Percentiles rank a stretch among this genome's conserved stretches.
phyloP scores from a whole-genome alignment of 106 monocot species.

The Chionographis japonica region DNA sequence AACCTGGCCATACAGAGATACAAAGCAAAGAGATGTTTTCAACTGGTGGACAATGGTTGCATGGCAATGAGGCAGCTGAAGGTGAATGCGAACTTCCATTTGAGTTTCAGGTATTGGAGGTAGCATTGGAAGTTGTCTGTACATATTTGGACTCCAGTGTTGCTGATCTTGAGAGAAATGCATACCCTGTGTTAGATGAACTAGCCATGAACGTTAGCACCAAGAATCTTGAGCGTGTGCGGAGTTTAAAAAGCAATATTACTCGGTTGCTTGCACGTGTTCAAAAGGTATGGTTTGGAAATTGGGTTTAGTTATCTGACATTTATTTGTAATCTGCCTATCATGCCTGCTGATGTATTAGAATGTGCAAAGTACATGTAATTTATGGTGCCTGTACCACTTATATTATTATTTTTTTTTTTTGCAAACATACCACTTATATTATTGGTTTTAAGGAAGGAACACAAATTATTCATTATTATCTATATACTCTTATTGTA shows the following conservation, averaged over 20 bases:
- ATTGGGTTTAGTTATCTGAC: background rate
- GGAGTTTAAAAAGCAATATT: conserved; percentile 76
- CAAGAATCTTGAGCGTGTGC: conserved; percentile 81
- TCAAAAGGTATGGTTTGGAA: conserved; percentile 59
- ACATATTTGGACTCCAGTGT: conserved; percentile 65
- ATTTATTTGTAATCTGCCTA: too few species aligned
- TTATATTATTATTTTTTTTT: too few species aligned
- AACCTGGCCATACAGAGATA: conserved; percentile 7
- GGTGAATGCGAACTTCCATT: conserved; percentile 71
- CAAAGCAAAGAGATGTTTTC: conserved; percentile 11
- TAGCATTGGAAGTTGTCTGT: conserved; percentile 80
- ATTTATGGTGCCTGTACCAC: too few species aligned
- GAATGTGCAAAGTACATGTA: too few species aligned
- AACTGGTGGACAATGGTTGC: conserved; percentile 12
- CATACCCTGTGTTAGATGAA: conserved; percentile 82
- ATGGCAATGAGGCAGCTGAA: conserved; percentile 27
- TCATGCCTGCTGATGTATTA: too few species aligned
- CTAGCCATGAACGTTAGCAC: conserved; percentile 79
- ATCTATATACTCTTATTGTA: too few species aligned
- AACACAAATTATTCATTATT: too few species aligned
- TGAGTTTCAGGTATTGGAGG: conserved; percentile 89
- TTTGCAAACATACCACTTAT: too few species aligned
- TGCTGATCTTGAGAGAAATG: conserved; percentile 68
- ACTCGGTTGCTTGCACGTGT: conserved; percentile 86
- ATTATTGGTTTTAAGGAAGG: too few species aligned